Percentiles rank a stretch among this genome's conserved stretches.
Conservation (phyloP, 2,329 filamentous ascomycete species). For the Aspergillus bombycis region DNA sequence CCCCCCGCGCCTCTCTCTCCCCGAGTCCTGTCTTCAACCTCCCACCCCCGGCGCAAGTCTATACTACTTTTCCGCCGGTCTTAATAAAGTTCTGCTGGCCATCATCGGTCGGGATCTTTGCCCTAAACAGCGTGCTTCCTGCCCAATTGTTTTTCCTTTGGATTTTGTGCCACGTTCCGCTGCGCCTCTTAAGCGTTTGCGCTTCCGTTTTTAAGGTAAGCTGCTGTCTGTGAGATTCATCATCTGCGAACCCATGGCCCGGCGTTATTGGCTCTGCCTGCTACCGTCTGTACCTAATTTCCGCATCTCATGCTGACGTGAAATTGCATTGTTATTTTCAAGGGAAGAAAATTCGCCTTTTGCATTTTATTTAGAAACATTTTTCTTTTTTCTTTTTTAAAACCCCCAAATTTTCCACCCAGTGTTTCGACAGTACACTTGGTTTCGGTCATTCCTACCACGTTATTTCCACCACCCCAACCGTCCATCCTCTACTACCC, state of each 20-base stretch:
- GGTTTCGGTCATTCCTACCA: constrained; percentile 13
- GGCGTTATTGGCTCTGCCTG: constrained; percentile 10
- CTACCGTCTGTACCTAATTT: constrained; percentile 13
- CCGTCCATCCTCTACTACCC: constrained; percentile 4
- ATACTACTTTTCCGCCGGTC: constrained; percentile 12
- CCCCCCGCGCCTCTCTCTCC: not conserved
- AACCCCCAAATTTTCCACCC: constrained; percentile 6
- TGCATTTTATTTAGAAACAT: constrained; percentile 4
- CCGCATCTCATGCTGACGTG: constrained; percentile 11
- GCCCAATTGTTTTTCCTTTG: constrained; percentile 25
- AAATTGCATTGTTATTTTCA: constrained; percentile 1
- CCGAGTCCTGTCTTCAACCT: constrained; percentile 4
- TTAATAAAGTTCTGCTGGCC: constrained; percentile 17
- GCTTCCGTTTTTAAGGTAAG: constrained; percentile 22
- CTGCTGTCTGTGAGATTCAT: constrained; percentile 17
- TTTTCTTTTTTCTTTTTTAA: constrained; percentile 4
- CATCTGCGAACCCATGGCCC: constrained; percentile 16
- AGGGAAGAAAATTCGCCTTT: constrained; percentile 2
- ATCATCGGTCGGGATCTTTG: constrained; percentile 21
- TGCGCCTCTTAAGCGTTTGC: constrained; percentile 23
- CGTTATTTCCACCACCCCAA: constrained; percentile 11
- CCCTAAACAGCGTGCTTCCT: constrained; percentile 21
- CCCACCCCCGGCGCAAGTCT: constrained; percentile 13
- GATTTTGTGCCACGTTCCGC: constrained; percentile 28
- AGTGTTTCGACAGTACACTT: constrained; percentile 8